These are phyloP conservation scores for Bipolaris bicolor DNA, from an alignment of 2,329 filamentous ascomycete species.

Conservation along the genomic window DNA sequence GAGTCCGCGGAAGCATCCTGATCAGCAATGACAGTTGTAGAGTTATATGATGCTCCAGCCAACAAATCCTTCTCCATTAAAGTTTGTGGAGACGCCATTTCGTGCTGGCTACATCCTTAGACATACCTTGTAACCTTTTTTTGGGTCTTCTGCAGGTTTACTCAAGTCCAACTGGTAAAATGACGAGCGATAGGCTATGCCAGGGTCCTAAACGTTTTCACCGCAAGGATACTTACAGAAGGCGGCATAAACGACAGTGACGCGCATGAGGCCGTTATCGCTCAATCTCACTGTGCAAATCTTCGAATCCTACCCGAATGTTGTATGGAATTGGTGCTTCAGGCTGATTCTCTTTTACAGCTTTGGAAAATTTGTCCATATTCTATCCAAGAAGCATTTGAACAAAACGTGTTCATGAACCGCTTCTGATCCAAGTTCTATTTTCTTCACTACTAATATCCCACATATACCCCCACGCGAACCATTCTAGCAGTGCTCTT, in stretches of 20 bases:
- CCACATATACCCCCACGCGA: not conserved
- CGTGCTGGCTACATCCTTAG: constrained; percentile 14
- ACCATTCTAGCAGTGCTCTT: not conserved
- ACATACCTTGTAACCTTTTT: constrained; percentile 8
- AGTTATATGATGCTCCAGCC: constrained; percentile 6
- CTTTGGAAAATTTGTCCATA: not conserved
- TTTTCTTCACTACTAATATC: no score
- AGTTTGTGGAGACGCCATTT: constrained; percentile 4
- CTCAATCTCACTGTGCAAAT: constrained; percentile 1
- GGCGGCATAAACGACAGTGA: not conserved
- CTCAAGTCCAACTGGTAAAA: constrained; percentile 6
- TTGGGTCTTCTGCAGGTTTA: not conserved
- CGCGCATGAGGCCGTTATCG: not conserved
- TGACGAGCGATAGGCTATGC: constrained; percentile 4
- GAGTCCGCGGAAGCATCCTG: constrained; percentile 1
- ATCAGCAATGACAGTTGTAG: constrained; percentile 13
- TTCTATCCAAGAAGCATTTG: not conserved
- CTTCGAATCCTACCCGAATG: not conserved
- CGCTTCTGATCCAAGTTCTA: not conserved
- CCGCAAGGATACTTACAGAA: constrained; percentile 9
- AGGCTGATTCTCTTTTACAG: no score
- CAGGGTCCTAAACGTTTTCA: not conserved
- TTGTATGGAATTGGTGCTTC: not conserved
- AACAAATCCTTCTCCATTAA: constrained; percentile 2
- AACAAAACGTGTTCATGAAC: not conserved